Conservation (phyloP, 148 eudicot species). For the Chenopodium album region DNA sequence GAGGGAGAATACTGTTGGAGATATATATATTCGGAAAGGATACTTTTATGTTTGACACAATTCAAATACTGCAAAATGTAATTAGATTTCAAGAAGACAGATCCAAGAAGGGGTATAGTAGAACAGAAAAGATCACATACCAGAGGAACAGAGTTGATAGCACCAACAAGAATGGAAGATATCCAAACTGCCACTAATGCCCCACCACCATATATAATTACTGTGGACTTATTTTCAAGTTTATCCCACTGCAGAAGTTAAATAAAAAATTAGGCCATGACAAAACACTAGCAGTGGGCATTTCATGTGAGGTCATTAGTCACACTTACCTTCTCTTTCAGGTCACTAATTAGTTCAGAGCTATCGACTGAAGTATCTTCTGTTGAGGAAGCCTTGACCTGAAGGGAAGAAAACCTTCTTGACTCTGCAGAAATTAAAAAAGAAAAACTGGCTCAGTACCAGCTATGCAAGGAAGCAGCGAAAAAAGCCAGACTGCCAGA, state of each 20-base stretch:
- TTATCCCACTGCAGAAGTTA: slow-evolving; percentile 74
- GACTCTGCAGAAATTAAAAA: slow-evolving; percentile 44
- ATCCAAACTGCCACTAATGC: slow-evolving; percentile 90
- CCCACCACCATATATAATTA: slow-evolving; percentile 93
- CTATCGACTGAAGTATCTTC: slow-evolving; percentile 70
- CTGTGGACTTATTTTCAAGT: slow-evolving; percentile 95
- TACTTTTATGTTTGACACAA: background rate
- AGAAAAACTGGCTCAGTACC: background rate
- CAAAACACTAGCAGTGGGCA: background rate
- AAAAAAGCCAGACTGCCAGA: background rate
- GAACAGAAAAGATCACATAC: slow-evolving; percentile 39
- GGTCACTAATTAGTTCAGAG: slow-evolving; percentile 64
- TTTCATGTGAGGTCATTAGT: background rate
- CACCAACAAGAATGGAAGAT: slow-evolving; percentile 75
- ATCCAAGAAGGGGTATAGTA: background rate
- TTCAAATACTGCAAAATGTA: background rate
- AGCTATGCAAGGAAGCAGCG: background rate
- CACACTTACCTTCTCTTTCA: slow-evolving; percentile 74
- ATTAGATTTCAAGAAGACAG: background rate
- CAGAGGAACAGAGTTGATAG: slow-evolving; percentile 93
- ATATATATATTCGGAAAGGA: background rate
- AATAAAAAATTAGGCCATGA: background rate
- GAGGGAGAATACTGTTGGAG: background rate
- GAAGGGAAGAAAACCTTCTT: slow-evolving; percentile 56
- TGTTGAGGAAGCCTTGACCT: slow-evolving; percentile 65